Evolutionary conservation across 2,329 filamentous ascomycete genomes (phyloP).

Genomic region (Alternaria sp.): DNA sequence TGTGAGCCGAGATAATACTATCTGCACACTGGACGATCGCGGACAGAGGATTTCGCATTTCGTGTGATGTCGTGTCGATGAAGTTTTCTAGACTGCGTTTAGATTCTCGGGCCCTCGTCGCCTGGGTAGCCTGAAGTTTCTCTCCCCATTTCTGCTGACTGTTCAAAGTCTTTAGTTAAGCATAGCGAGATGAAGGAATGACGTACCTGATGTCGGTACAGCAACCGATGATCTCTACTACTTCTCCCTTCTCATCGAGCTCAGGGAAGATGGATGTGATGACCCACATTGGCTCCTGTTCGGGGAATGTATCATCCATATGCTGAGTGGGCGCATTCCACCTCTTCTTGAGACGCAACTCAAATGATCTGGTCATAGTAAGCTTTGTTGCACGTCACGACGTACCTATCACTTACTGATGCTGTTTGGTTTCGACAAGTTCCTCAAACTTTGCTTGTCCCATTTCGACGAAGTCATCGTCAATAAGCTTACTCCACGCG

Average conservation of each 20-base stretch:
- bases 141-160: constrained; percentile 46
- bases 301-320: constrained; percentile 11
- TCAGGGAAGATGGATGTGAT: constrained; percentile 40
- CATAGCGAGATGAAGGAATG: background rate
- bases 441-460: constrained; percentile 22
- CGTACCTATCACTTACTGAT: constrained; percentile 15
- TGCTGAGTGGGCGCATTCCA: constrained; percentile 35
- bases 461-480: constrained; percentile 16
- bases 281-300: constrained; percentile 36
- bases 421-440: constrained; percentile 22
- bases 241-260: constrained; percentile 23
- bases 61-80: constrained; percentile 47
- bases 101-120: constrained; percentile 25
- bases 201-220: constrained; percentile 43
- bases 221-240: constrained; percentile 43
- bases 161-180: background rate
- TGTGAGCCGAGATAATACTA: constrained; percentile 25
- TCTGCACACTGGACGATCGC: constrained; percentile 54
- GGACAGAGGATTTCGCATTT: constrained; percentile 53
- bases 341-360: constrained; percentile 47
- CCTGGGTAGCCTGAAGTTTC: constrained; percentile 35
- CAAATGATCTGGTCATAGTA: constrained; percentile 27
- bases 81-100: constrained; percentile 34
- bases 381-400: background rate
- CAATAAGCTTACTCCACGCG: constrained; percentile 26